These are phyloP conservation scores for Trametes hirsuta DNA, from an alignment of 1,284 basidiomycete species.

Conservation along the genomic window DNA sequence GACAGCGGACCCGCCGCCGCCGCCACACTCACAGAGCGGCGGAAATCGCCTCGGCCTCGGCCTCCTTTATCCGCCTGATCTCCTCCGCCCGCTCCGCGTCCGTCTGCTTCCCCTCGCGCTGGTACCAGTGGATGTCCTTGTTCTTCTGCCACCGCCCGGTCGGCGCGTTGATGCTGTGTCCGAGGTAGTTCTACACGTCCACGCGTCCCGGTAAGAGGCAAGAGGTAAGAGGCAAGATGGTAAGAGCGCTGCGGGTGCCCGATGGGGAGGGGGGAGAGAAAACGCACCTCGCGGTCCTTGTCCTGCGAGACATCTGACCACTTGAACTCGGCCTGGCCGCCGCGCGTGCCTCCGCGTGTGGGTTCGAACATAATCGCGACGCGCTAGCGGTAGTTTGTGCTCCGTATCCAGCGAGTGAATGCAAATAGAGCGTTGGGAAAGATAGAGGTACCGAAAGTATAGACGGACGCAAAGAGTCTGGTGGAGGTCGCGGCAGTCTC, in stretches of 20 bases:
- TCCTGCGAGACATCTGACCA: conserved; percentile 90
- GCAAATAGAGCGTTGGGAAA: not conserved
- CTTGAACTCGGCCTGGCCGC: conserved; percentile 90
- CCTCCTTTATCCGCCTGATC: conserved; percentile 79
- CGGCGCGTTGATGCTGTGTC: conserved; percentile 90
- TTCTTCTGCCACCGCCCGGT: conserved; percentile 95
- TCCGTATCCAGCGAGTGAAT: not conserved
- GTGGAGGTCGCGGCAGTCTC: too few species aligned
- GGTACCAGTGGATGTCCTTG: conserved; percentile 94
- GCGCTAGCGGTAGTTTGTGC: not conserved
- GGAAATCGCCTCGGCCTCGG: conserved; percentile 84
- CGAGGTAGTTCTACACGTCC: conserved; percentile 78
- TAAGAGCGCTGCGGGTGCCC: not conserved
- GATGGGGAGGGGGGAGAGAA: not conserved
- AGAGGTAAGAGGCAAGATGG: not conserved
- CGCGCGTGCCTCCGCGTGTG: conserved; percentile 82
- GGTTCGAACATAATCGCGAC: conserved; percentile 69
- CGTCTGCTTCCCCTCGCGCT: conserved; percentile 54
- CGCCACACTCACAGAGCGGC: conserved; percentile 65
- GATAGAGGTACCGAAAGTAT: not conserved
- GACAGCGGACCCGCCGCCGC: too few species aligned
- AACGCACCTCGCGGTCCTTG: conserved; percentile 84
- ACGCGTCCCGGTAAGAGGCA: too few species aligned
- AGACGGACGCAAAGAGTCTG: too few species aligned
- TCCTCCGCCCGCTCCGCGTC: conserved; percentile 66